Percentiles rank a stretch among this genome's conserved stretches.
These are phyloP conservation scores for Rhizophagus clarus DNA, from an alignment of 192 early-diverging fungal species.

Conservation along the genomic window DNA sequence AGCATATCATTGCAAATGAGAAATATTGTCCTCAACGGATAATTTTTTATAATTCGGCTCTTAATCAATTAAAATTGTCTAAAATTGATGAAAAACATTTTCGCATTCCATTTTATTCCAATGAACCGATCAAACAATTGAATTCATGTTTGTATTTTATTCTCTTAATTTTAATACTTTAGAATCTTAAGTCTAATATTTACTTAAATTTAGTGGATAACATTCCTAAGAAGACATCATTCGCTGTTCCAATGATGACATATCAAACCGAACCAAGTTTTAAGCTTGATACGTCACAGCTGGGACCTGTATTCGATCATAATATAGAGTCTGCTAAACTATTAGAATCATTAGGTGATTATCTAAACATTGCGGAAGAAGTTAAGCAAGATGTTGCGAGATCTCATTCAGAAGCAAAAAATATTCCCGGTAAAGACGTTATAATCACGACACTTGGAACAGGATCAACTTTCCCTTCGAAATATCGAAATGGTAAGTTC, in stretches of 20 bases:
- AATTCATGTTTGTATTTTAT: conserved; percentile 27
- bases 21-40: conserved; percentile 65
- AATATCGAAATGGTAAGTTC: conserved; percentile 82
- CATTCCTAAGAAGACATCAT: conserved; percentile 23
- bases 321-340: conserved; percentile 9
- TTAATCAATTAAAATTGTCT: conserved; percentile 66
- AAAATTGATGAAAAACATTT: conserved; percentile 67
- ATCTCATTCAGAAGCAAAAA: not conserved
- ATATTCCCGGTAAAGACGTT: conserved; percentile 49
- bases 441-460: conserved; percentile 84
- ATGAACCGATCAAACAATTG: conserved; percentile 43
- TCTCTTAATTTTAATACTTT: not conserved
- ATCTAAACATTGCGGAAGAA: conserved; percentile 37
- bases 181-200: not conserved
- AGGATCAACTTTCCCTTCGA: conserved; percentile 84
- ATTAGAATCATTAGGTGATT: conserved; percentile 39
- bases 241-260: conserved; percentile 47
- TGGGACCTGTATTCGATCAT: conserved; percentile 37
- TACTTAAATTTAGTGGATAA: conserved; percentile 4
- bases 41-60: conserved; percentile 66
- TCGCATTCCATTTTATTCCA: conserved; percentile 67
- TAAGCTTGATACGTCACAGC: conserved; percentile 49
- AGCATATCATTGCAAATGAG: conserved; percentile 76
- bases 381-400: conserved; percentile 38
- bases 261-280: conserved; percentile 67